Evolutionary conservation across 768 basidiomycete species (phyloP).

Genomic region (Boletellus emodensis): DNA sequence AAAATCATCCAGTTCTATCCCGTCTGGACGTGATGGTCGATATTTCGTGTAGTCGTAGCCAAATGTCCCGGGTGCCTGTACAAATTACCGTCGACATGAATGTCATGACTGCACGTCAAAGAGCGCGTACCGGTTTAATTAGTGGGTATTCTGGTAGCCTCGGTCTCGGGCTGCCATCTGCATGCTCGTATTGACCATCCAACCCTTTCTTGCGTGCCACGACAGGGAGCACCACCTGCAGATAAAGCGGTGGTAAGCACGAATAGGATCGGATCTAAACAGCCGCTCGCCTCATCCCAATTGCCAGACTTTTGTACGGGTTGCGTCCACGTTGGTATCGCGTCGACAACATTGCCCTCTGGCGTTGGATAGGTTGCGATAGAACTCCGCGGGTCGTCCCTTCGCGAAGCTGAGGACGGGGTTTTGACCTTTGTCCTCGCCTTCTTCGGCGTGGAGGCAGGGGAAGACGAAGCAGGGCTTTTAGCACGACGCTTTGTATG

Average conservation of each 20-base stretch:
- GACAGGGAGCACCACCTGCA: conserved; percentile 76
- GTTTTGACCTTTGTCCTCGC: conserved; percentile 35
- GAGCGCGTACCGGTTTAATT: conserved; percentile 54
- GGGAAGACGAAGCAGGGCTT: conserved; percentile 42
- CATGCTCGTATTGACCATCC: conserved; percentile 63
- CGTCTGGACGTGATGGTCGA: conserved; percentile 43
- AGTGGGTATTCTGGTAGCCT: conserved; percentile 36
- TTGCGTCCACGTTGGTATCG: conserved; percentile 81
- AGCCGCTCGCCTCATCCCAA: conserved; percentile 72
- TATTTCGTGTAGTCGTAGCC: conserved; percentile 74
- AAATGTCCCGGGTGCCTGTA: conserved; percentile 78
- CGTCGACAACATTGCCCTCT: conserved; percentile 55
- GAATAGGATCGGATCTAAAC: neutral
- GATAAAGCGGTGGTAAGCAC: conserved; percentile 4
- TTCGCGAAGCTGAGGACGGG: conserved; percentile 30
- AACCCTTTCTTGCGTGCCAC: conserved; percentile 82
- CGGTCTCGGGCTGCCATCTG: conserved; percentile 62
- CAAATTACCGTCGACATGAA: neutral
- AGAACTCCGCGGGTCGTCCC: conserved; percentile 49
- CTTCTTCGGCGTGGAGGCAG: conserved; percentile 39
- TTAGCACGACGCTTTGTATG: conserved; percentile 44
- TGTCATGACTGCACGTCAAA: neutral
- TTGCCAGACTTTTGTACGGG: conserved; percentile 64
- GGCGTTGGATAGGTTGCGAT: conserved; percentile 68
- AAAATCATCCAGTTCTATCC: conserved; percentile 68